Percentiles rank a stretch among this genome's conserved stretches.
Conservation (phyloP, 345 rosid species). For the Cochlearia excelsa region DNA sequence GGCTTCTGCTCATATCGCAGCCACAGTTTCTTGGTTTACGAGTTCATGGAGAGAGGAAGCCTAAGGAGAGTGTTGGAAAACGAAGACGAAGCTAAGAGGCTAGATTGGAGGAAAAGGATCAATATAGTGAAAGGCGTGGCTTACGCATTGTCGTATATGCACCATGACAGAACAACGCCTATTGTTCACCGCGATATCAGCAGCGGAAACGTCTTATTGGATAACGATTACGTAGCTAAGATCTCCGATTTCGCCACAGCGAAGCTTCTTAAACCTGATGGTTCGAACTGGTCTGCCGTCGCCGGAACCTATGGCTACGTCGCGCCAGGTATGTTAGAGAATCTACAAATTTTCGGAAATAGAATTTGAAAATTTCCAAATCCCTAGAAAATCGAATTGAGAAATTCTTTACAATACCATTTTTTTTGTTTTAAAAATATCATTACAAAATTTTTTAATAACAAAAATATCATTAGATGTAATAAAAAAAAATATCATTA, state of each 20-base stretch:
- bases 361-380: no score
- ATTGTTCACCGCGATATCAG: constrained; percentile 4
- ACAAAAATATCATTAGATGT: no score
- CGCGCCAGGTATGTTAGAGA: not conserved
- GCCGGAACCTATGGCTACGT: not conserved
- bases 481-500: no score
- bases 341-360: no score
- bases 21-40: not conserved
- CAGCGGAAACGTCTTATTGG: not conserved
- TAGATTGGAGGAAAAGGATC: not conserved
- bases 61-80: not conserved
- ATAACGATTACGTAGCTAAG: not conserved
- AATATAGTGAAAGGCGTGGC: constrained; percentile 2
- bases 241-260: not conserved
- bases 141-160: not conserved
- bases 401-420: no score
- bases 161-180: not conserved
- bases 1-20: not conserved
- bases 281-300: not conserved
- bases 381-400: no score
- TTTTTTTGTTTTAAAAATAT: no score
- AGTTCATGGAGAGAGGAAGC: not conserved
- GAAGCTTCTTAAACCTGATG: not conserved
- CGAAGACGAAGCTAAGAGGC: not conserved
- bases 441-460: no score